Evolutionary conservation across 352 stramenopile genomes (phyloP), one percentile per base, ranked within the genome.

Genomic region (Globisporangium alternatum): DNA sequence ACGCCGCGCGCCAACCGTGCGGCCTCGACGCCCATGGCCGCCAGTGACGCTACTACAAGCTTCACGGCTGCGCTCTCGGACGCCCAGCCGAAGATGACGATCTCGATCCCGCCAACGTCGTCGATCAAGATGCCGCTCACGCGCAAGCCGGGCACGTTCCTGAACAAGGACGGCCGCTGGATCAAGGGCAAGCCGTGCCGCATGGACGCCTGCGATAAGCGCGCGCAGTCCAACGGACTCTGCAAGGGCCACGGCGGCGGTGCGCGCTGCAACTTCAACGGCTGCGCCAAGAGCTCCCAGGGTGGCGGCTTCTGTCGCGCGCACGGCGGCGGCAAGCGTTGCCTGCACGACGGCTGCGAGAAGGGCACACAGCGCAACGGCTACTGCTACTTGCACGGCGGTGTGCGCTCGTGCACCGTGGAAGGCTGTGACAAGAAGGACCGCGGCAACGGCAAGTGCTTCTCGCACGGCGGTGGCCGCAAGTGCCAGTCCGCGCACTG

Each of bases 121-220:
- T 31, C 65, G 28, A 62, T 70, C 52, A 57, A 66, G 54, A 69
- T 74, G 39, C 72, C 81, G 33, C 83, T 78, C 53, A 68, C 83
- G 10, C 82, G 84, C 61, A 89, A 90, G 56, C 82, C 84, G 3
- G 84, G 84, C 31, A 93, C 84, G n/a, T 93, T 93, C 69, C 71
- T 93, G 12, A 93, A 93, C 71, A 93, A 93, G 77, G 84, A 93
- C 65, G 84, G 84, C n/a, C 84, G 84, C 2, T 93, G 84, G 84
- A 93, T 93, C 74, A 93, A 93, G 72, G 84, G 84, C 71, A 93
- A 93, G 67, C 82, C 81, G 9, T 93, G 84, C 68, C 80, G 78
- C 55, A 83, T 87, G 67, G 73, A 83, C 62, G 72, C 72, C 19
- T 93, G 84, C 56, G 82, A 91, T 58, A 91, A 91, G 70, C 78